These are phyloP conservation scores for Fusarium udum DNA, from an alignment of 2,329 filamentous ascomycete species.

Conservation along the genomic window DNA sequence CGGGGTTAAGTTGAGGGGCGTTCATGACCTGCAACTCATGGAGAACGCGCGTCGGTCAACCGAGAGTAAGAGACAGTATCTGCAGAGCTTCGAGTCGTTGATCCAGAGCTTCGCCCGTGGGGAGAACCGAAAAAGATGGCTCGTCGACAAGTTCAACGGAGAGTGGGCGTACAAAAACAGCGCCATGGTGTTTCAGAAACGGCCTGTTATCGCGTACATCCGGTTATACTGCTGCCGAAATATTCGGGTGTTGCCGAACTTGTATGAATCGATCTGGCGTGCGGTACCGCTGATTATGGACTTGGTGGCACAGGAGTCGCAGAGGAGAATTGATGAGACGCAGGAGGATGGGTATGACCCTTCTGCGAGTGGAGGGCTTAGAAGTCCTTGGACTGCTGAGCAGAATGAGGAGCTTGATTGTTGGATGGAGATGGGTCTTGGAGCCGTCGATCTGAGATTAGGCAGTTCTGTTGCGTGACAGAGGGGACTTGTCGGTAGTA, in stretches of 20 bases:
- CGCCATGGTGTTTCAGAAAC: rapidly evolving
- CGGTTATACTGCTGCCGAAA: not conserved
- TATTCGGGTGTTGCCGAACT: not conserved
- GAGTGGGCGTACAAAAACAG: not conserved
- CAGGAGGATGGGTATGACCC: not conserved
- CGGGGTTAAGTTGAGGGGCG: not conserved
- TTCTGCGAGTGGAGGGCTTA: rapidly evolving
- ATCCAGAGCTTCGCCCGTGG: not conserved
- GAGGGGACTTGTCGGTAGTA: not conserved
- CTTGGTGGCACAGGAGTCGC: not conserved
- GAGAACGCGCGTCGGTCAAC: not conserved
- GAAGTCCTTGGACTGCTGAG: not conserved
- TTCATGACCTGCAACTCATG: not conserved
- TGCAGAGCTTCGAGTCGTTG: not conserved
- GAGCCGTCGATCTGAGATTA: not conserved
- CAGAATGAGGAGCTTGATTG: not conserved
- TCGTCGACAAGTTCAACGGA: not conserved
- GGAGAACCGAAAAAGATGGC: not conserved
- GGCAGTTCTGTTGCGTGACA: not conserved
- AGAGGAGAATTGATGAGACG: not conserved
- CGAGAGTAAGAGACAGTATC: rapidly evolving
- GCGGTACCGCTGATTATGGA: not conserved
- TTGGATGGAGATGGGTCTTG: too few species aligned
- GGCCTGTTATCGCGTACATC: rapidly evolving
- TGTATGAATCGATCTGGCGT: not conserved